A percentile compares a stretch with the other conserved stretches of the same genome.
These are phyloP conservation scores for Aspergillus latus DNA, from an alignment of 2,329 filamentous ascomycete genomes.

Conservation along the genomic window DNA sequence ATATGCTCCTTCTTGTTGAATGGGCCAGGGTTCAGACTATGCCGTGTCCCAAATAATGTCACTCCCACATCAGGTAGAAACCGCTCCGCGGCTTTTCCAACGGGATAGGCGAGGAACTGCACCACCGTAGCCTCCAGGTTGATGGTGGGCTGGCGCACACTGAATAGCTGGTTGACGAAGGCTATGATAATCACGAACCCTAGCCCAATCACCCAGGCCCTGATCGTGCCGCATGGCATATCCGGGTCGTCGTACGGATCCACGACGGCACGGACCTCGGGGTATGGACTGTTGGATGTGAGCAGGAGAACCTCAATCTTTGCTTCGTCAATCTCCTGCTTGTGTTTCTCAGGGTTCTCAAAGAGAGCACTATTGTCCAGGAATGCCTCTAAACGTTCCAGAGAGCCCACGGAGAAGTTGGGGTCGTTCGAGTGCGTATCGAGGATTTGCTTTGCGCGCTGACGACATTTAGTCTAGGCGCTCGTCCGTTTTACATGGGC, in stretches of 20 bases:
- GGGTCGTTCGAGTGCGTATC: background rate
- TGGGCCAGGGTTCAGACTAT: slow-evolving; percentile 11
- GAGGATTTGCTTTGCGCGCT: background rate
- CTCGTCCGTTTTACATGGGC: background rate
- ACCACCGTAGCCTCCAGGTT: background rate
- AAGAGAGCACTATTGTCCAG: slow-evolving; percentile 1
- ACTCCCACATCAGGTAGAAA: slow-evolving; percentile 3
- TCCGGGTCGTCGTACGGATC: slow-evolving; percentile 20
- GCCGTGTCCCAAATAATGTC: slow-evolving; percentile 6
- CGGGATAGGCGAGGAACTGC: slow-evolving; percentile 7
- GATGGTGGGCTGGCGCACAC: slow-evolving; percentile 14
- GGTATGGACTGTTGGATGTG: slow-evolving; percentile 14
- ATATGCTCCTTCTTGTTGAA: slow-evolving; percentile 16
- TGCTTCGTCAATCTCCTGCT: background rate
- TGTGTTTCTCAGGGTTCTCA: background rate
- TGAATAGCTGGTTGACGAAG: slow-evolving; percentile 22
- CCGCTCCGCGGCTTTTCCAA: slow-evolving; percentile 4
- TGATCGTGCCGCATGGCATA: slow-evolving; percentile 23
- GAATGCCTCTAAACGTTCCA: background rate
- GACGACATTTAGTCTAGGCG: no score
- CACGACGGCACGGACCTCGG: slow-evolving; percentile 23
- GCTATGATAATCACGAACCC: slow-evolving; percentile 22
- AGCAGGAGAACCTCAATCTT: slow-evolving; percentile 1
- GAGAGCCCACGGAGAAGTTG: background rate
- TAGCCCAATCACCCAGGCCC: slow-evolving; percentile 46